Evolutionary conservation across 2,329 filamentous ascomycete genomes (phyloP), one percentile per base, ranked within the genome.

Genomic region (Cladosporium halotolerans): DNA sequence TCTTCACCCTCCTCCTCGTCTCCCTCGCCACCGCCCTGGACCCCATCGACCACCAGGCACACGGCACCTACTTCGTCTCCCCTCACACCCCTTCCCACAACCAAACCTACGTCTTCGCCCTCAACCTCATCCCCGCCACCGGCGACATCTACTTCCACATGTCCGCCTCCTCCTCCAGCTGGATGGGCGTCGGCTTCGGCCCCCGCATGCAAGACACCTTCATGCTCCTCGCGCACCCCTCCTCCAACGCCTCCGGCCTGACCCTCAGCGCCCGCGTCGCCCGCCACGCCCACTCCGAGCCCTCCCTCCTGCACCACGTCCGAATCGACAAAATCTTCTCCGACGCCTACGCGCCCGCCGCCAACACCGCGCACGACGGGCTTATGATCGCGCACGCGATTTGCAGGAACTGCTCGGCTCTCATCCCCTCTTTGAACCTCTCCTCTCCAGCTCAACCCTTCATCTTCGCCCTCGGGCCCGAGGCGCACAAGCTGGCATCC

Each of bases 121-220:
- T 62, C 49, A 59, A 57, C 28, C 47, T 56, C 47, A 55, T 58
- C 36, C 28, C 47, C 11, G 45, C 47, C 4, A 55, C 52, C 3
- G 44, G 55, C 42, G 60, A 63, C 23, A 32, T 62, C 32, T 60
- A 59, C 55, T 58, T 63, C 50, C 60, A 63, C 55, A 58, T 63
- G 54, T 60, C 60, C n/a, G 57, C 54, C 3, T 50, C 69, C 11
- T 67, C 67, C 8, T 70, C 70, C 51, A 68, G 65, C 4, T 76
- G 73, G 73, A 66, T 73, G 5, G 72, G 65, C 2, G 66, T 73
- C 4, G 73, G 73, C 6, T 69, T 74, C 54, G 73, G 73, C 5
- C 57, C 56, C 14, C 56, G 63, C 34, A 76, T 76, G 73, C 62
- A 65, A 54, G 63, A 68, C 19, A 64, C 69, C 14, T 57, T 75